These are phyloP conservation scores for Raffaelea ambrosiae DNA, from an alignment of 2,329 filamentous ascomycete genomes.

Conservation along the genomic window DNA sequence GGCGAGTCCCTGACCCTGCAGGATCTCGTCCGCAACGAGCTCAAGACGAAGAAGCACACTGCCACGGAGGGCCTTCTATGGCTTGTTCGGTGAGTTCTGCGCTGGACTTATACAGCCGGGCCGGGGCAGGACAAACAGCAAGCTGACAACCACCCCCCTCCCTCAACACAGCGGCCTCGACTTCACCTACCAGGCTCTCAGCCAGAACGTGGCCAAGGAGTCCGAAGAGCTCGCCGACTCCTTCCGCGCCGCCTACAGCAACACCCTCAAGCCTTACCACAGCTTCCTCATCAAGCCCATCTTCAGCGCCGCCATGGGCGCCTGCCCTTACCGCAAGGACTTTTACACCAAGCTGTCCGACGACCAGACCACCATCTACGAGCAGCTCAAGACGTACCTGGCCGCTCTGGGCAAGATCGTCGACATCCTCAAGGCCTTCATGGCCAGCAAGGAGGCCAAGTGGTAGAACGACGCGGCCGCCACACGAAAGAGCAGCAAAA, in stretches of 20 bases:
- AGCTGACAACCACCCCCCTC: constrained; percentile 3
- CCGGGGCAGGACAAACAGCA: background rate
- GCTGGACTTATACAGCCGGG: background rate
- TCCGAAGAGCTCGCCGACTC: constrained; percentile 72
- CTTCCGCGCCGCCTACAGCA: constrained; percentile 77
- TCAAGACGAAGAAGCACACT: constrained; percentile 80
- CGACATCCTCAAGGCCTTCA: constrained; percentile 59
- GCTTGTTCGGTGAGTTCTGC: constrained; percentile 63
- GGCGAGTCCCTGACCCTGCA: constrained; percentile 77
- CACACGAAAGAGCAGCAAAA: background rate
- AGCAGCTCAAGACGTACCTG: constrained; percentile 64
- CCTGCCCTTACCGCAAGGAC: constrained; percentile 85
- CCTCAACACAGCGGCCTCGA: constrained; percentile 84
- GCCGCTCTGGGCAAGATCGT: constrained; percentile 70
- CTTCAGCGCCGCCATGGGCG: constrained; percentile 88
- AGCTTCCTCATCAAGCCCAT: constrained; percentile 82
- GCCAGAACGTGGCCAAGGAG: constrained; percentile 62
- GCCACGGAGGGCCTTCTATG: constrained; percentile 88
- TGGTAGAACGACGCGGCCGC: constrained; percentile 28
- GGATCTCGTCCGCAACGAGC: constrained; percentile 74
- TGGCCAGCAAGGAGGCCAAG: constrained; percentile 48
- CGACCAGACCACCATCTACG: constrained; percentile 52
- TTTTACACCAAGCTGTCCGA: constrained; percentile 84
- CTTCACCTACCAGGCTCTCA: constrained; percentile 81
- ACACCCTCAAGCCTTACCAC: constrained; percentile 88